Conservation (phyloP, 495 filamentous ascomycete genomes). For the Talaromyces nanjingensis region DNA sequence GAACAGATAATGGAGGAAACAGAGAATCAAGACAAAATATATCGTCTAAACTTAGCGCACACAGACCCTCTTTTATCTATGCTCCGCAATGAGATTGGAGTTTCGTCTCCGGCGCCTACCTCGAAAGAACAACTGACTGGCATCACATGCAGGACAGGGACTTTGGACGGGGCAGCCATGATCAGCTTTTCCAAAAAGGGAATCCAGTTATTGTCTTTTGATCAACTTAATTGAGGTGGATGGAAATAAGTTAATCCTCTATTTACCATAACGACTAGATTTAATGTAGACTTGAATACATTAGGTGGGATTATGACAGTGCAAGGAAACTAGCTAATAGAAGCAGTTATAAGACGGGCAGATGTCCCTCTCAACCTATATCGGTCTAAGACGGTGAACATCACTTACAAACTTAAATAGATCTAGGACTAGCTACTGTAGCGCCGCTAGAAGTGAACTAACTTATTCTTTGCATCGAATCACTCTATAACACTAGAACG, state of each 20-base stretch:
- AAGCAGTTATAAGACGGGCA: conserved; percentile 15
- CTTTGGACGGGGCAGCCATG: conserved; percentile 10
- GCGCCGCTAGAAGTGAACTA: conserved; percentile 11
- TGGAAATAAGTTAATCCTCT: conserved; percentile 16
- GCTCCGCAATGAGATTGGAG: background rate
- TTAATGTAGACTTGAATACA: conserved; percentile 15
- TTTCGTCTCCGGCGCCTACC: conserved; percentile 9
- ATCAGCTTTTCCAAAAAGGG: conserved; percentile 13
- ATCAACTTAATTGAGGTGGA: conserved; percentile 11
- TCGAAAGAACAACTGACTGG: background rate
- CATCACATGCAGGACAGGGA: conserved; percentile 12
- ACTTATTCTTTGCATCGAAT: conserved; percentile 17
- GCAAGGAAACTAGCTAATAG: conserved; percentile 12
- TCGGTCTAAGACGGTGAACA: conserved; percentile 9
- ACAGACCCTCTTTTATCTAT: background rate
- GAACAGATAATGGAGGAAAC: background rate
- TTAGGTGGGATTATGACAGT: conserved; percentile 10
- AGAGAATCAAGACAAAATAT: background rate
- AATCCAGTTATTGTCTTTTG: conserved; percentile 7
- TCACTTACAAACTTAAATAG: conserved; percentile 14
- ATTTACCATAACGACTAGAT: conserved; percentile 10
- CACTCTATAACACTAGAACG: conserved; percentile 14
- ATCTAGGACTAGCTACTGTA: conserved; percentile 13
- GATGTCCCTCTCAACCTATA: conserved; percentile 11
- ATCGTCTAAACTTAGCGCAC: background rate